A percentile compares a stretch with the other conserved stretches of the same genome.
phyloP scores from a whole-genome alignment of 192 early-diverging fungal species.

The Linnemannia hyalina region DNA sequence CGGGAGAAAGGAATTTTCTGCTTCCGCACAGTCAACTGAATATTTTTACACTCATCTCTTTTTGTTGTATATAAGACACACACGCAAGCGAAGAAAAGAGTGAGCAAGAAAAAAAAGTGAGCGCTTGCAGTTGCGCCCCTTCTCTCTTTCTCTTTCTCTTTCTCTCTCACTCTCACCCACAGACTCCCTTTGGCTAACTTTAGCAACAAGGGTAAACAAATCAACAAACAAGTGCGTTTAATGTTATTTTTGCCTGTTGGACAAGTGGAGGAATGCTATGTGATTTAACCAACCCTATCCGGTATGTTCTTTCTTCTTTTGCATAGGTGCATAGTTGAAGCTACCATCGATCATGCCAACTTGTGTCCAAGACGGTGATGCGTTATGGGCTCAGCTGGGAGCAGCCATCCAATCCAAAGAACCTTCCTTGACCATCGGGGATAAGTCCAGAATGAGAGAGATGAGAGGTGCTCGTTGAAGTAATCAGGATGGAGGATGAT shows the following conservation, averaged over 20 bases:
- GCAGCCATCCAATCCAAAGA: not conserved
- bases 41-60: not conserved
- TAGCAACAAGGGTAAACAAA: not conserved
- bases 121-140: too few relatives aligned
- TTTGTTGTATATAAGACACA: not conserved
- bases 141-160: too few relatives aligned
- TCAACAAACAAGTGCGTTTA: not conserved
- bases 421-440: not conserved
- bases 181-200: not conserved
- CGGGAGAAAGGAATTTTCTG: not conserved
- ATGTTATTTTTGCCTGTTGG: slow-evolving; percentile 6
- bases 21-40: not conserved
- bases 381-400: not conserved
- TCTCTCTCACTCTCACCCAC: too few relatives aligned
- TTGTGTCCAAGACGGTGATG: not conserved
- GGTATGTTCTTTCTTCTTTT: not conserved
- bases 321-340: not conserved
- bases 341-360: too few relatives aligned
- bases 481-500: not conserved
- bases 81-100: too few relatives aligned
- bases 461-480: not conserved
- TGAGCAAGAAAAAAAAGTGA: too few relatives aligned
- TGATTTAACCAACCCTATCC: not conserved
- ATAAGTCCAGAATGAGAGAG: not conserved
- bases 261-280: not conserved